These are phyloP conservation scores for Fusarium lateritium DNA, from an alignment of 2,329 filamentous ascomycete genomes.

Conservation along the genomic window DNA sequence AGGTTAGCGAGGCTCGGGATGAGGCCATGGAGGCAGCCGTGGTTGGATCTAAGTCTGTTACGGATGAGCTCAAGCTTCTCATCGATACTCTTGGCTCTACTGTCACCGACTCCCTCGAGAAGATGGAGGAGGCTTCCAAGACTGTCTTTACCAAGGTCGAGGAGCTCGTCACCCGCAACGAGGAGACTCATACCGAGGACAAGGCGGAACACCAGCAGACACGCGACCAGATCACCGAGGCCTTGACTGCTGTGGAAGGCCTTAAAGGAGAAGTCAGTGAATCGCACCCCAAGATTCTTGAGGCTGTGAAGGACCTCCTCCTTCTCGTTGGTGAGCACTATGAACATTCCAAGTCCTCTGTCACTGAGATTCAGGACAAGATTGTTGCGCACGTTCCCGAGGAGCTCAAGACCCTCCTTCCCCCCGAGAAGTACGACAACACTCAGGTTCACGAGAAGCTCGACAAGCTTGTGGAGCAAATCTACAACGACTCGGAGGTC, in stretches of 20 bases:
- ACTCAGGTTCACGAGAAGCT: conserved; percentile 65
- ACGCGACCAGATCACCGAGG: conserved; percentile 83
- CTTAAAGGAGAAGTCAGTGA: conserved; percentile 85
- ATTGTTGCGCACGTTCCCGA: conserved; percentile 75
- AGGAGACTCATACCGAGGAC: conserved; percentile 80
- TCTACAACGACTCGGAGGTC: conserved; percentile 51
- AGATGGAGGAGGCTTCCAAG: conserved; percentile 88
- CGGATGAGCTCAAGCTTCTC: conserved; percentile 88
- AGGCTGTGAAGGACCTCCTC: conserved; percentile 88
- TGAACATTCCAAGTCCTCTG: conserved; percentile 83
- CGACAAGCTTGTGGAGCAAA: conserved; percentile 56
- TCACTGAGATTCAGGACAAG: conserved; percentile 68
- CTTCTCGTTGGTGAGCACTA: conserved; percentile 87
- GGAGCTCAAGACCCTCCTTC: conserved; percentile 67
- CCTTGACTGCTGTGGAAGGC: conserved; percentile 79
- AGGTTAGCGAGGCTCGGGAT: conserved; percentile 80
- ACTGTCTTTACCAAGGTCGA: conserved; percentile 88
- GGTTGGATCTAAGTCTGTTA: conserved; percentile 80
- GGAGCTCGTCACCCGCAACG: conserved; percentile 80
- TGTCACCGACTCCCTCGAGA: conserved; percentile 86
- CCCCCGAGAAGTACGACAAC: conserved; percentile 70
- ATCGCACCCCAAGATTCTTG: conserved; percentile 89
- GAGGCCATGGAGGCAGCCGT: conserved; percentile 81
- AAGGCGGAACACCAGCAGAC: conserved; percentile 88
- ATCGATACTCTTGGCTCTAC: conserved; percentile 87